phyloP scores from a whole-genome alignment of 176 grass and related monocot species.

The barley (Hordeum vulgare) region DNA sequence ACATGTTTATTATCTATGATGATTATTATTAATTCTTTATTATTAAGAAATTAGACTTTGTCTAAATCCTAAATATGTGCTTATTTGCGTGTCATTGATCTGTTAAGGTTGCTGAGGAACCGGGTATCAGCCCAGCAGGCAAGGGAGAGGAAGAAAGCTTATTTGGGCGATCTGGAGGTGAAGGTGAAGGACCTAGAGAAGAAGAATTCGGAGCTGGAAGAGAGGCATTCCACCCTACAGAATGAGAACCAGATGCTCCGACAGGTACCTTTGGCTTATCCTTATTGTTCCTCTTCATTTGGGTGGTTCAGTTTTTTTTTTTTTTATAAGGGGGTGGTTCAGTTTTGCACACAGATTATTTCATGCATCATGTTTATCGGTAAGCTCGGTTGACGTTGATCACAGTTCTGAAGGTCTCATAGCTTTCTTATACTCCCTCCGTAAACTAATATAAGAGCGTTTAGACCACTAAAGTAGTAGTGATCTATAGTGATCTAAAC shows the following conservation, averaged over 20 bases:
- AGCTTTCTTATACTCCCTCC: not conserved
- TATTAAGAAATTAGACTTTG: not conserved
- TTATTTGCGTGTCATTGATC: constrained; percentile 16
- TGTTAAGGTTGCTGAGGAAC: constrained; percentile 72
- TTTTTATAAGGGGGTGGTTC: too few relatives aligned
- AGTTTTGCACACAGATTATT: not conserved
- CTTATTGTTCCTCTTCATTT: not conserved
- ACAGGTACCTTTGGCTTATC: constrained; percentile 36
- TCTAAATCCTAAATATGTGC: not conserved
- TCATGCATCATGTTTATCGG: not conserved
- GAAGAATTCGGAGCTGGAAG: constrained; percentile 72
- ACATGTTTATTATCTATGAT: too few relatives aligned
- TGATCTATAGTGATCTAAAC: too few relatives aligned
- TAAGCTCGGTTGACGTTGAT: not conserved
- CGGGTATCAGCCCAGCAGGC: constrained; percentile 81
- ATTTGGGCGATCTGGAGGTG: constrained; percentile 66
- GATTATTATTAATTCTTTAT: too few relatives aligned
- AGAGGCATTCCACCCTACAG: constrained; percentile 68
- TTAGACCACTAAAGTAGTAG: too few relatives aligned
- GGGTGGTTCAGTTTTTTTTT: not conserved
- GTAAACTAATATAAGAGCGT: too few relatives aligned
- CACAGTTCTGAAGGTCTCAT: not conserved
- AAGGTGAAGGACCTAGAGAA: constrained; percentile 68
- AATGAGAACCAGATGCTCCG: constrained; percentile 94
- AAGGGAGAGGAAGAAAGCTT: constrained; percentile 88